These are phyloP conservation scores for Forsythia viridissima DNA, from an alignment of 257 asterid species.

Conservation along the genomic window DNA sequence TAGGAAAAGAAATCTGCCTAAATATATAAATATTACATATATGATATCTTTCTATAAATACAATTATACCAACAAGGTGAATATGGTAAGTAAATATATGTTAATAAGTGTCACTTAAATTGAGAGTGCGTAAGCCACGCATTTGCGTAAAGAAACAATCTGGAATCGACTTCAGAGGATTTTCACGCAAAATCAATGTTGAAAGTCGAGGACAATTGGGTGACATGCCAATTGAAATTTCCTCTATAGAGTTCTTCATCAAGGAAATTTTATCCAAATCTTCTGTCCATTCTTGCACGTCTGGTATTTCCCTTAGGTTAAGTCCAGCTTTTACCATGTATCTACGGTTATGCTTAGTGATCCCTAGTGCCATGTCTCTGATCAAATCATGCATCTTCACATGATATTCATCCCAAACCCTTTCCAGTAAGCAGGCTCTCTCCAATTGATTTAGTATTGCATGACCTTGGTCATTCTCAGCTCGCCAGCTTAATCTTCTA, in stretches of 20 bases:
- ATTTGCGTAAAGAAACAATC: background rate
- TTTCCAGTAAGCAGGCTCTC: conserved; percentile 22
- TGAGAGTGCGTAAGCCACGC: conserved; percentile 4
- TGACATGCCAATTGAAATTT: background rate
- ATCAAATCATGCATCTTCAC: background rate
- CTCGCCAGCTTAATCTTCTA: background rate
- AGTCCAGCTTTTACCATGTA: conserved; percentile 18
- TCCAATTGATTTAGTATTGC: conserved; percentile 23
- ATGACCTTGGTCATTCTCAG: conserved; percentile 24
- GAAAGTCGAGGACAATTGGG: background rate
- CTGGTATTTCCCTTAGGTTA: background rate
- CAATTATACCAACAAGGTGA: too few species aligned
- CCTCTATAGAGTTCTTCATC: background rate
- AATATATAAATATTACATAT: too few species aligned
- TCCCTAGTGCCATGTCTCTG: conserved; percentile 14
- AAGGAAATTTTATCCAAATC: conserved; percentile 17
- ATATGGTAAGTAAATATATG: too few species aligned
- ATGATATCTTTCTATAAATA: too few species aligned
- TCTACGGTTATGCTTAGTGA: background rate
- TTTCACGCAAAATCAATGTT: background rate
- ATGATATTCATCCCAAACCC: background rate
- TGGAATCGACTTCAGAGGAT: background rate
- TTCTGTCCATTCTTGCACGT: background rate
- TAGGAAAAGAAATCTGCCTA: too few species aligned
- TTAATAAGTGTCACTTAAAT: background rate